A percentile compares a stretch with the other conserved stretches of the same genome.
Evolutionary conservation across 176 grass and related monocot genomes (phyloP).

Genomic region (Rhynchospora breviuscula): DNA sequence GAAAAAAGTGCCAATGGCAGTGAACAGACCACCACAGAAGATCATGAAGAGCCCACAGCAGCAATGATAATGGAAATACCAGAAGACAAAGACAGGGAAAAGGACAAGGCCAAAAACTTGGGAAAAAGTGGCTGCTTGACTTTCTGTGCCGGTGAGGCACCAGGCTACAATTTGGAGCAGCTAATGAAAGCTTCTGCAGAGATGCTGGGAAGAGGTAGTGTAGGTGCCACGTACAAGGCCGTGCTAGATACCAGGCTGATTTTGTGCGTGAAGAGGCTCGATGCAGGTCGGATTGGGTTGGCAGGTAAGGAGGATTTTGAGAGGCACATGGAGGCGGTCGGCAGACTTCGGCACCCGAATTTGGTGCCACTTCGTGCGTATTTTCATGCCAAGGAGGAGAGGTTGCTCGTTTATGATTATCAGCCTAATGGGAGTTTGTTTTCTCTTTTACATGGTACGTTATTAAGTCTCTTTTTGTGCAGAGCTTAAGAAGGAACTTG

Average conservation of each 20-base stretch:
- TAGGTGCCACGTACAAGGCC: slow-evolving; percentile 89
- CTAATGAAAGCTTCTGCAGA: slow-evolving; percentile 89
- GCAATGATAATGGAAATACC: slow-evolving; percentile 44
- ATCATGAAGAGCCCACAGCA: slow-evolving; percentile 48
- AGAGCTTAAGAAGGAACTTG: background rate
- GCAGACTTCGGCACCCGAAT: slow-evolving; percentile 80
- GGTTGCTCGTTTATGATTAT: slow-evolving; percentile 93
- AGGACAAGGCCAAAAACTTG: slow-evolving; percentile 62
- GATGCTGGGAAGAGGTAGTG: slow-evolving; percentile 78
- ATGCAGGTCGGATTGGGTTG: slow-evolving; percentile 55
- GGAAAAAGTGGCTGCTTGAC: slow-evolving; percentile 75
- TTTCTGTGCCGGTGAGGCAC: slow-evolving; percentile 78
- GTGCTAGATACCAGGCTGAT: slow-evolving; percentile 58
- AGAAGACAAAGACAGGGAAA: slow-evolving; percentile 31
- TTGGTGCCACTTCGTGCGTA: slow-evolving; percentile 70
- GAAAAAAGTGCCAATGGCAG: slow-evolving; percentile 39
- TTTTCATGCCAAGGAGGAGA: slow-evolving; percentile 97
- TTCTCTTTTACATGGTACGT: slow-evolving; percentile 71
- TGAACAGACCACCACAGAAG: slow-evolving; percentile 29
- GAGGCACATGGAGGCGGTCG: slow-evolving; percentile 83
- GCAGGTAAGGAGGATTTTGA: slow-evolving; percentile 72
- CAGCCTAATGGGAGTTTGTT: slow-evolving; percentile 85
- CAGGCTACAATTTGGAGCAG: slow-evolving; percentile 77
- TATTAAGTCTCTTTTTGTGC: background rate
- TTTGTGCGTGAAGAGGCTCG: slow-evolving; percentile 82